Percentiles rank a stretch among this genome's conserved stretches.
phyloP scores from a whole-genome alignment of 1,284 basidiomycete genomes.

The Xerocomus nothofagi region DNA sequence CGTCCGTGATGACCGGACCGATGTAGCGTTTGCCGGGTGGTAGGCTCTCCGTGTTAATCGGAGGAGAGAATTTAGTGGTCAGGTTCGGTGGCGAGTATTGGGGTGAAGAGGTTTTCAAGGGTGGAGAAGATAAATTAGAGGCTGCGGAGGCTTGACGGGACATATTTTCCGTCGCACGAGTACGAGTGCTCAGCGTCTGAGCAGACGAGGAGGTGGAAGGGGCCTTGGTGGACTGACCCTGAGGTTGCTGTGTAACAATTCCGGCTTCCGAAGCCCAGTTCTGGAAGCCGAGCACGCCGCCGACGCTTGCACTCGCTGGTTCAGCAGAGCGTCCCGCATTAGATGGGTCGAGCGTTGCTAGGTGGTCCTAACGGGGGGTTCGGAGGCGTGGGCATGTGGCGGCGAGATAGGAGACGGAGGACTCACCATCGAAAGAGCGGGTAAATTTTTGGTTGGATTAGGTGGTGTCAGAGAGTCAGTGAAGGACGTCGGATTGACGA shows the following conservation, averaged over 20 bases:
- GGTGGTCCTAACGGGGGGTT: conserved; percentile 22
- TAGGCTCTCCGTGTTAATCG: conserved; percentile 18
- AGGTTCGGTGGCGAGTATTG: conserved; percentile 27
- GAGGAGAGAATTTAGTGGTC: conserved; percentile 29
- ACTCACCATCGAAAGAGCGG: conserved; percentile 34
- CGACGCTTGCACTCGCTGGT: conserved; percentile 8
- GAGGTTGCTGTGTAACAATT: conserved; percentile 24
- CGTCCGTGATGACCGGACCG: conserved; percentile 46
- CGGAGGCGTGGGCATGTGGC: conserved; percentile 8
- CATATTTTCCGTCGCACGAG: conserved; percentile 31
- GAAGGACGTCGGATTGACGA: conserved; percentile 31
- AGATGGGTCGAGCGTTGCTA: conserved; percentile 30
- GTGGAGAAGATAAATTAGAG: conserved; percentile 25
- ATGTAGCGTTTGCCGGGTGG: conserved; percentile 42
- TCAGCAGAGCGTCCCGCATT: conserved; percentile 25
- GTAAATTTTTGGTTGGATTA: conserved; percentile 30
- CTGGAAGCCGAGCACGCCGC: conserved; percentile 27
- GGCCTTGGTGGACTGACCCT: conserved; percentile 14
- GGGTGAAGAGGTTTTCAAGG: conserved; percentile 25
- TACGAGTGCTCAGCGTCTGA: conserved; percentile 18
- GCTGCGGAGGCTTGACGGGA: conserved; percentile 32
- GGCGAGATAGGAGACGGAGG: not conserved
- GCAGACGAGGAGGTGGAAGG: conserved; percentile 3
- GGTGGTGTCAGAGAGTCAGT: conserved; percentile 20
- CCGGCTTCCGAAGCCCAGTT: conserved; percentile 34